These are phyloP conservation scores for Cyphellophora europaea DNA, from an alignment of 2,329 filamentous ascomycete genomes.

Conservation along the genomic window DNA sequence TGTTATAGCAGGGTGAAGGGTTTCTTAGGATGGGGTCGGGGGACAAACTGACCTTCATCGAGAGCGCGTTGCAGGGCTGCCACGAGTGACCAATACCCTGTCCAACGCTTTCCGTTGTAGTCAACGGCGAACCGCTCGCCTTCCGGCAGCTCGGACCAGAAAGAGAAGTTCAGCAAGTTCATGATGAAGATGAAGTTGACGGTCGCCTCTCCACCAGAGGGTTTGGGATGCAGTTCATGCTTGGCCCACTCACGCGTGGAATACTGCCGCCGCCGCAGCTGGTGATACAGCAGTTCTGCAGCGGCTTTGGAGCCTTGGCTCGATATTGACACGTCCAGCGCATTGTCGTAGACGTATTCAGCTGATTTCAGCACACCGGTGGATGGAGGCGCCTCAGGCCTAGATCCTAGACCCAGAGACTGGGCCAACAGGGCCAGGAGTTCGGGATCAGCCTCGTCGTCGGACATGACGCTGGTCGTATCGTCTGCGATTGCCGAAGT, in stretches of 20 bases:
- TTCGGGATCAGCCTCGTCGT: conserved; percentile 84
- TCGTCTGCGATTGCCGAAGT: too few species aligned
- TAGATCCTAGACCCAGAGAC: conserved; percentile 56
- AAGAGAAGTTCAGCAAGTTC: conserved; percentile 94
- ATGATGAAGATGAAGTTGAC: conserved; percentile 94
- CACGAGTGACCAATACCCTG: conserved; percentile 90
- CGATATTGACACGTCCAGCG: conserved; percentile 84
- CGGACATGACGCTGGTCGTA: too few species aligned
- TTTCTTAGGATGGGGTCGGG: neutral
- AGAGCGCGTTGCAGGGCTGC: conserved; percentile 77
- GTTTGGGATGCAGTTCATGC: conserved; percentile 81
- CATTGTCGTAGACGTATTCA: conserved; percentile 81
- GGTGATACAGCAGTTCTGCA: conserved; percentile 64
- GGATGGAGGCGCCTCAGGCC: conserved; percentile 51
- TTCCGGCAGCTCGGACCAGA: conserved; percentile 71
- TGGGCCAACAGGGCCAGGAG: conserved; percentile 77
- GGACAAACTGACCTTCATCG: conserved; percentile 60
- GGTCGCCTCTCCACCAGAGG: conserved; percentile 62
- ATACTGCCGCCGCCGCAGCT: conserved; percentile 78
- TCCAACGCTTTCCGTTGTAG: conserved; percentile 75
- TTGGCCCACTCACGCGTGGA: conserved; percentile 78
- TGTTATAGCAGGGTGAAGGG: neutral
- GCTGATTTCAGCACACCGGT: conserved; percentile 76
- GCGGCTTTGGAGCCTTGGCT: conserved; percentile 74
- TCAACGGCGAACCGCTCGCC: conserved; percentile 72